Percentiles rank a stretch among this genome's conserved stretches.
phyloP scores from a whole-genome alignment of 306 rosid species.

The Ammopiptanthus mongolicus region DNA sequence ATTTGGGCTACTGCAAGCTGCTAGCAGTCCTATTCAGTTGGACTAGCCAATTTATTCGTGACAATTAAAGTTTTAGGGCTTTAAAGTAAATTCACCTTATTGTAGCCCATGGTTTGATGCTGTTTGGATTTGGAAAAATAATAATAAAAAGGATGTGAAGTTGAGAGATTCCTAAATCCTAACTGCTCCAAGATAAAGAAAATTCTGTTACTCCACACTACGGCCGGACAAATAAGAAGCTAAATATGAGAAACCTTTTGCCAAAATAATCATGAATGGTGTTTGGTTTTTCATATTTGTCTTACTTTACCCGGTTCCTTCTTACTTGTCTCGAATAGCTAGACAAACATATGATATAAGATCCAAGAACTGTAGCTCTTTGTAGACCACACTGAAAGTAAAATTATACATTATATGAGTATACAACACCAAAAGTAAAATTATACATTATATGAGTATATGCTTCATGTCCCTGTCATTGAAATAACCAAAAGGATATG shows the following conservation, averaged over 20 bases:
- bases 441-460: not conserved
- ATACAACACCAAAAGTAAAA: too few species aligned
- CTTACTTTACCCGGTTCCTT: slow-evolving; percentile 10
- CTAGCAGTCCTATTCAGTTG: slow-evolving; percentile 19
- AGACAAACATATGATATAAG: not conserved
- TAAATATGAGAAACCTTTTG: not conserved
- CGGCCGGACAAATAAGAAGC: not conserved
- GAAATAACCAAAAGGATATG: not conserved
- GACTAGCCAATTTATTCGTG: slow-evolving; percentile 10
- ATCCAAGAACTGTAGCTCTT: not conserved
- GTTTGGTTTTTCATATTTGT: slow-evolving; percentile 12
- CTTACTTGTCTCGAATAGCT: too few species aligned
- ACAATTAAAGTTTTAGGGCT: not conserved
- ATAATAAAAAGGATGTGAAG: not conserved
- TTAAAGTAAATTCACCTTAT: not conserved
- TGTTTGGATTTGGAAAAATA: not conserved
- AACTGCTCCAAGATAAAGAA: not conserved
- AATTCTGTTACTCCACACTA: not conserved
- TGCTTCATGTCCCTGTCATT: not conserved
- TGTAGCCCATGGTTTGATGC: not conserved
- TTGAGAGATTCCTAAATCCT: not conserved
- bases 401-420: not conserved
- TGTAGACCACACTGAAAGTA: too few species aligned
- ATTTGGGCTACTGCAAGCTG: slow-evolving; percentile 18
- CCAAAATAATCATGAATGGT: not conserved